These are phyloP conservation scores for Exidia glandulosa DNA, from an alignment of 768 basidiomycete species.

Conservation along the genomic window DNA sequence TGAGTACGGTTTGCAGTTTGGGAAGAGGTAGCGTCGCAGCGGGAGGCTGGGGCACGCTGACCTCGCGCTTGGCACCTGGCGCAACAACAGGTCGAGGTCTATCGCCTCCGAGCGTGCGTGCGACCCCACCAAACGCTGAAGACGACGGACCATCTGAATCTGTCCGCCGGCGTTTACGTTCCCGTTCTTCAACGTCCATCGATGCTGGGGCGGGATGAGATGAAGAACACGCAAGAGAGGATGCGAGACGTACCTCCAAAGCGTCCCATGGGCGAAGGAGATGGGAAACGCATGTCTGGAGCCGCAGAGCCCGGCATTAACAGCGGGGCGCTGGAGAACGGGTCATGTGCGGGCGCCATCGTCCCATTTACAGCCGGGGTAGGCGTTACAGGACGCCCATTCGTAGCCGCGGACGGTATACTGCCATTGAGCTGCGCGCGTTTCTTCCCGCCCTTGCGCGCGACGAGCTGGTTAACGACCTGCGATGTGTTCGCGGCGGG, in stretches of 20 bases:
- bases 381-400: conserved; percentile 1
- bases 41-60: not conserved
- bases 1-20: not conserved
- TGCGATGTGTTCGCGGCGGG: conserved; percentile 2
- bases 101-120: not conserved
- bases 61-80: not conserved
- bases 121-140: not conserved
- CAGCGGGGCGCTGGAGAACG: conserved; percentile 10
- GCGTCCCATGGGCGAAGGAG: not conserved
- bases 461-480: conserved; percentile 60
- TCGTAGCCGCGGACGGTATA: not conserved
- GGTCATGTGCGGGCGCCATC: conserved; percentile 2
- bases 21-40: not conserved
- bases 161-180: not conserved
- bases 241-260: not conserved
- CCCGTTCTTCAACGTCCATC: not conserved
- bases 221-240: not conserved
- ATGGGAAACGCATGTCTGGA: not conserved
- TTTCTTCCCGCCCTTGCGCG: conserved; percentile 40
- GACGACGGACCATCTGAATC: not conserved
- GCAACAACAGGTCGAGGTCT: not conserved
- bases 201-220: not conserved
- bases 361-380: conserved; percentile 9
- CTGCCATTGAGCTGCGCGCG: not conserved
- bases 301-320: conserved; percentile 5